phyloP scores from a whole-genome alignment of 345 rosid species.

The Eucalyptus curtisii region DNA sequence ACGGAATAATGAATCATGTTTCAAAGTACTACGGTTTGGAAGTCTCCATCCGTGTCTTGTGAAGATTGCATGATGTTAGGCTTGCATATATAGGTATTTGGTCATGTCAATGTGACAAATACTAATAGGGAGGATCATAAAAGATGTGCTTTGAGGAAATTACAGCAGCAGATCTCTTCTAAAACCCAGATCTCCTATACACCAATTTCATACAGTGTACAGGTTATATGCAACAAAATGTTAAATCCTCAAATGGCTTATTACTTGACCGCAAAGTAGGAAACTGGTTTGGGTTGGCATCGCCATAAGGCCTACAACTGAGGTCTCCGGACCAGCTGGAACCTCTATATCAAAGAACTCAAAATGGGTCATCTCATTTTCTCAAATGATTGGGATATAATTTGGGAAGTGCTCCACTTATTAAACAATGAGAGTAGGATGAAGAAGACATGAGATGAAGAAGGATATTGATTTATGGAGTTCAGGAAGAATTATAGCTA shows the following conservation, averaged over 20 bases:
- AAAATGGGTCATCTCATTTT: neutral
- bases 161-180: neutral
- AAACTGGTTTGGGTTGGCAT: neutral
- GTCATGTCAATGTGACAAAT: neutral
- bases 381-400: neutral
- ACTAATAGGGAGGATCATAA: neutral
- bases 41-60: neutral
- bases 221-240: neutral
- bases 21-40: neutral
- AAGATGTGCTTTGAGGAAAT: neutral
- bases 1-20: neutral
- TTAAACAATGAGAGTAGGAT: neutral
- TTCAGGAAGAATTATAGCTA: neutral
- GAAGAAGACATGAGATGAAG: neutral
- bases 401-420: neutral
- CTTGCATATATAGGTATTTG: neutral
- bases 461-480: neutral
- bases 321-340: neutral
- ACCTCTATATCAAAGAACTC: neutral
- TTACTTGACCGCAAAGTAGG: neutral
- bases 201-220: neutral
- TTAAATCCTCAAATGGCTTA: neutral
- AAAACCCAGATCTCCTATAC: neutral
- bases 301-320: neutral
- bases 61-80: neutral